Conservation (phyloP, 768 basidiomycete genomes). For the Mycena vulgaris region DNA sequence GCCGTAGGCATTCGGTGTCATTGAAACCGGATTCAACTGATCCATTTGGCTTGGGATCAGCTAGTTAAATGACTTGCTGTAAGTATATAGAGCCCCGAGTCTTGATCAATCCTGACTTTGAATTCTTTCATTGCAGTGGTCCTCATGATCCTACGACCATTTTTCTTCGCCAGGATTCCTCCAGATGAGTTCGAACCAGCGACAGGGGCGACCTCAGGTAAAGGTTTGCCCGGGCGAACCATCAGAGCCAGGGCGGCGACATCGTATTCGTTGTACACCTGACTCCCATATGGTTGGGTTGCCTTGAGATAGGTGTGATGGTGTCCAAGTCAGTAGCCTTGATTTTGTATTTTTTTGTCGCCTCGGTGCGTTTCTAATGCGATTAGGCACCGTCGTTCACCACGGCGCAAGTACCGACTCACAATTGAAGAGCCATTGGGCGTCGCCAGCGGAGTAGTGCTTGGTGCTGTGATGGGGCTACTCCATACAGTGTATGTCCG, state of each 20-base stretch:
- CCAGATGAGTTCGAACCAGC: background rate
- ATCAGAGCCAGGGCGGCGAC: constrained; percentile 19
- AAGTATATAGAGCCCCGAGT: background rate
- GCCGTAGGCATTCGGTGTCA: constrained; percentile 26
- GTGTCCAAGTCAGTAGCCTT: constrained; percentile 31
- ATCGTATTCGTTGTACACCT: constrained; percentile 30
- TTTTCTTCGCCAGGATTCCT: constrained; percentile 17
- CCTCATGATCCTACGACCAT: constrained; percentile 27
- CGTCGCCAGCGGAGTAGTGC: constrained; percentile 3
- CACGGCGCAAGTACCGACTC: background rate
- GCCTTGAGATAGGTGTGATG: constrained; percentile 15
- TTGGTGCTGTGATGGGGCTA: constrained; percentile 14
- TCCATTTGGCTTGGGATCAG: constrained; percentile 24
- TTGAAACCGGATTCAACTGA: constrained; percentile 26
- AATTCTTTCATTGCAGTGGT: constrained; percentile 25
- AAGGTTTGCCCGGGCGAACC: constrained; percentile 25
- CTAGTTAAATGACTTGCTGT: background rate
- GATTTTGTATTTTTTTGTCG: constrained; percentile 24
- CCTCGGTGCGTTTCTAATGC: constrained; percentile 25
- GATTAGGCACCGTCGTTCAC: background rate
- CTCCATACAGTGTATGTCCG: constrained; percentile 16
- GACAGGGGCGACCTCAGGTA: constrained; percentile 7
- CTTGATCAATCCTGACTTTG: constrained; percentile 7
- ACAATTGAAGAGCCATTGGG: constrained; percentile 27
- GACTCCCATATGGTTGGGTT: constrained; percentile 28